phyloP scores from a whole-genome alignment of 129 eudicot species.

The Calendula officinalis region DNA sequence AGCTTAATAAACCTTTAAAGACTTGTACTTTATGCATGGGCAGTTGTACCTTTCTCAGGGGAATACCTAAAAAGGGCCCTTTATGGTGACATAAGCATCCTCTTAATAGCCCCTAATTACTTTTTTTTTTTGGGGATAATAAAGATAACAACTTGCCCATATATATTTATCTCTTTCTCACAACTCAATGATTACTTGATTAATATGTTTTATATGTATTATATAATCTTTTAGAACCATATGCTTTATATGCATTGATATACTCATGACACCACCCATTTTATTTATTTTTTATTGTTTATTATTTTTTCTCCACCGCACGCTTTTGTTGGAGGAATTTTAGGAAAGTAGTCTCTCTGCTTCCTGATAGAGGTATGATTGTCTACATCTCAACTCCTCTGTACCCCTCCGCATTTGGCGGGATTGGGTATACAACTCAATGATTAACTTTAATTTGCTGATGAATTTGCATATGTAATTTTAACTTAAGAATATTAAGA shows the following conservation, averaged over 20 bases:
- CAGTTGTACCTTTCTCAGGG: slow-evolving; percentile 24
- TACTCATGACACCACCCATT: no score
- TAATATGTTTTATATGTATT: no score
- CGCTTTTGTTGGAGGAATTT: no score
- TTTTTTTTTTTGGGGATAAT: slow-evolving; percentile 28
- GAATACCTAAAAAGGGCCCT: slow-evolving; percentile 27
- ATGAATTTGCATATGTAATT: slow-evolving; percentile 15
- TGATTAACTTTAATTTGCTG: background rate
- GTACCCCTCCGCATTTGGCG: no score
- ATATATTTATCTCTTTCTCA: background rate
- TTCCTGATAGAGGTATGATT: no score
- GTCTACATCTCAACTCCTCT: no score
- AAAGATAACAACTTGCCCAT: slow-evolving; percentile 8
- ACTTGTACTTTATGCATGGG: slow-evolving; percentile 24
- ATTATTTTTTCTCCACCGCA: no score
- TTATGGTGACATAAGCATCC: slow-evolving; percentile 25
- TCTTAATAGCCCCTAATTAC: slow-evolving; percentile 24
- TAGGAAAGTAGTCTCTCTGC: no score
- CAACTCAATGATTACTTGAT: background rate
- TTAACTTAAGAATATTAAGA: slow-evolving; percentile 26
- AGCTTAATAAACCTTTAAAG: slow-evolving; percentile 16
- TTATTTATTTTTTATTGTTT: no score
- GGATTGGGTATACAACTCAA: no score
- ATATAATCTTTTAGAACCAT: no score
- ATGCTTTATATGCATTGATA: no score